These are phyloP conservation scores for Ceratobasidium sp. DNA, from an alignment of 1,284 basidiomycete genomes.

Conservation along the genomic window DNA sequence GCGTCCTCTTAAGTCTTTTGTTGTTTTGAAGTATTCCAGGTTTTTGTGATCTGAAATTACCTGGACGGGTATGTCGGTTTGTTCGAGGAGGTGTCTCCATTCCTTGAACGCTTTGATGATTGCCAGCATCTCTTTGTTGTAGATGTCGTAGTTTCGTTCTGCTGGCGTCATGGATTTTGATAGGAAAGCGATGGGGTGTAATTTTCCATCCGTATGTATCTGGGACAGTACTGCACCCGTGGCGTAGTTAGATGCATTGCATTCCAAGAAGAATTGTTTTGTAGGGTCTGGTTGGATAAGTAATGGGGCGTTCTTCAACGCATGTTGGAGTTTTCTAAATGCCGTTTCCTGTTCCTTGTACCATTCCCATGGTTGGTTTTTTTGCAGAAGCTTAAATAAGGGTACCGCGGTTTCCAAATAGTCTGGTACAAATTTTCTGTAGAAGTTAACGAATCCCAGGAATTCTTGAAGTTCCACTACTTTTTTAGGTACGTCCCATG, in stretches of 20 bases:
- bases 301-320: slow-evolving; percentile 16
- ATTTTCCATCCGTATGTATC: background rate
- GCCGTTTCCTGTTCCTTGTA: slow-evolving; percentile 42
- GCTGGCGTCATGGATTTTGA: too few relatives aligned
- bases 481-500: slow-evolving; percentile 56
- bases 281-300: slow-evolving; percentile 27
- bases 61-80: background rate
- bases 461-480: slow-evolving; percentile 53
- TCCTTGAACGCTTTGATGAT: slow-evolving; percentile 26
- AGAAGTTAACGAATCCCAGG: slow-evolving; percentile 54
- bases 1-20: background rate
- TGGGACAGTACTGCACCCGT: slow-evolving; percentile 45
- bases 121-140: slow-evolving; percentile 37
- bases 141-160: slow-evolving; percentile 29
- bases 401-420: slow-evolving; percentile 50
- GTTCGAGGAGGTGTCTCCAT: slow-evolving; percentile 37
- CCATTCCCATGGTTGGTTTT: slow-evolving; percentile 45
- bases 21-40: background rate
- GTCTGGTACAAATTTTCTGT: slow-evolving; percentile 50
- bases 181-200: too few relatives aligned
- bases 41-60: slow-evolving; percentile 6
- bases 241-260: slow-evolving; percentile 28
- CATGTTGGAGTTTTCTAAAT: slow-evolving; percentile 49
- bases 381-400: slow-evolving; percentile 48
- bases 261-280: slow-evolving; percentile 33